phyloP scores from a whole-genome alignment of 2,329 filamentous ascomycete species.

The Colletotrichum sp. region DNA sequence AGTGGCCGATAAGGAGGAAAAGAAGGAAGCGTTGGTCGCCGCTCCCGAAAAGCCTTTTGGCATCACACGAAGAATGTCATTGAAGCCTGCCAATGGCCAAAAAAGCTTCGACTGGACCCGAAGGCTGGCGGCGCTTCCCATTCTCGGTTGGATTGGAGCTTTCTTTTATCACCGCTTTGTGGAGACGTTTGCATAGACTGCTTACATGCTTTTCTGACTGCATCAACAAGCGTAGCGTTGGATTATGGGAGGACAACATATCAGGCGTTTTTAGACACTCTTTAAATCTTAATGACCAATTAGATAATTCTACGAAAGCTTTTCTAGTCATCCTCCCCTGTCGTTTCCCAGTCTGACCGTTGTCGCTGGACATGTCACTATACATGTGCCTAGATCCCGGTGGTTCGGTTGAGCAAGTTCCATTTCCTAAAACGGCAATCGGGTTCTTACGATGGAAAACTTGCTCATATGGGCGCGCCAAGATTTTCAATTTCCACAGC shows the following conservation, averaged over 20 bases:
- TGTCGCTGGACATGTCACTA: not conserved
- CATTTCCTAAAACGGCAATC: not conserved
- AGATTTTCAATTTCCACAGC: not conserved
- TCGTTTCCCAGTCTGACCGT: not conserved
- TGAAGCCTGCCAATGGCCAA: not conserved
- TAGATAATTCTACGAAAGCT: not conserved
- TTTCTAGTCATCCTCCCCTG: not conserved
- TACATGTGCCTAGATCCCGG: not conserved
- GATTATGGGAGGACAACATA: not conserved
- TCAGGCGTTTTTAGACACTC: not conserved
- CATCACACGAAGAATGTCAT: not conserved
- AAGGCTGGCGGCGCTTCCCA: conserved; percentile 4
- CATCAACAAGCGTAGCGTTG: not conserved
- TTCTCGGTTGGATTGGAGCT: conserved; percentile 3
- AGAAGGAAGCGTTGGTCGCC: not conserved
- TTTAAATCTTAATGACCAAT: not conserved
- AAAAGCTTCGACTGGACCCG: conserved; percentile 6
- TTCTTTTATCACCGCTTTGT: conserved; percentile 10
- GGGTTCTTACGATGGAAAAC: not conserved
- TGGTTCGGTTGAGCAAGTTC: conserved; percentile 7
- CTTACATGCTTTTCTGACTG: not conserved
- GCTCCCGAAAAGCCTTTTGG: not conserved
- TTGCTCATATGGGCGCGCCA: conserved; percentile 17
- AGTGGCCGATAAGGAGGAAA: not conserved
- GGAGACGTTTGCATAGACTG: conserved; percentile 4